A percentile compares a stretch with the other conserved stretches of the same genome.
Conservation (phyloP, 2,329 filamentous ascomycete species). For the Chaetomium sp. region DNA sequence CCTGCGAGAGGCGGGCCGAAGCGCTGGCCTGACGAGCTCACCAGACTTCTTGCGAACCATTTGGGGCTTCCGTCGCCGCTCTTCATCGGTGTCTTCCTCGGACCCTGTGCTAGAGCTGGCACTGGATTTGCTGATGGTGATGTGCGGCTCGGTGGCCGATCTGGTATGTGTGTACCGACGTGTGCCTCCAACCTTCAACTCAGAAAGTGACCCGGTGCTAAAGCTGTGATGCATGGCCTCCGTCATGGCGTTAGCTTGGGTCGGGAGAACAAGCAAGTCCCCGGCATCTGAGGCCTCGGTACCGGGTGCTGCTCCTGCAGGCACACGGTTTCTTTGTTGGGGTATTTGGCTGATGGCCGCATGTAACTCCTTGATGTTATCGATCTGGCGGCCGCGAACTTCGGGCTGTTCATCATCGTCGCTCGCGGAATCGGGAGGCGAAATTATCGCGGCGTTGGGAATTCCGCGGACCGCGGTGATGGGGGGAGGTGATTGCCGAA, state of each 20-base stretch:
- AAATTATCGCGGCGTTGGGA: constrained; percentile 78
- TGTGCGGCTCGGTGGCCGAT: constrained; percentile 49
- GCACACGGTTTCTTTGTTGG: constrained; percentile 54
- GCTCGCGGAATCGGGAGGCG: constrained; percentile 79
- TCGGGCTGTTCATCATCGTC: constrained; percentile 65
- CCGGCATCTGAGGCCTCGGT: constrained; percentile 28
- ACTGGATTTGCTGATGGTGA: constrained; percentile 39
- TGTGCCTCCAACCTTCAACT: constrained; percentile 32
- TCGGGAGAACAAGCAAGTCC: constrained; percentile 32
- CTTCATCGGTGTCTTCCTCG: constrained; percentile 58
- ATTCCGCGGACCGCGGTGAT: constrained; percentile 65
- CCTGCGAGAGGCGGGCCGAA: constrained; percentile 70
- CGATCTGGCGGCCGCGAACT: constrained; percentile 36
- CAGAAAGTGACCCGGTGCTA: constrained; percentile 40
- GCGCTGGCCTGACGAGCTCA: constrained; percentile 86
- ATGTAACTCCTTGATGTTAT: constrained; percentile 62
- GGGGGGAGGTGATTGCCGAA: constrained; percentile 80
- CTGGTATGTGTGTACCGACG: constrained; percentile 45
- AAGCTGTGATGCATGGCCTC: constrained; percentile 42
- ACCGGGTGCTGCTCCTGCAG: constrained; percentile 27
- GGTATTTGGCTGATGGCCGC: constrained; percentile 78
- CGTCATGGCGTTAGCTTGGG: constrained; percentile 28
- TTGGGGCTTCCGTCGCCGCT: constrained; percentile 63
- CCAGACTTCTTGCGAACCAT: constrained; percentile 98
- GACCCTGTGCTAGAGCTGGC: constrained; percentile 47